Conservation (phyloP, 495 filamentous ascomycete genomes). For the Penicillium roqueforti region DNA sequence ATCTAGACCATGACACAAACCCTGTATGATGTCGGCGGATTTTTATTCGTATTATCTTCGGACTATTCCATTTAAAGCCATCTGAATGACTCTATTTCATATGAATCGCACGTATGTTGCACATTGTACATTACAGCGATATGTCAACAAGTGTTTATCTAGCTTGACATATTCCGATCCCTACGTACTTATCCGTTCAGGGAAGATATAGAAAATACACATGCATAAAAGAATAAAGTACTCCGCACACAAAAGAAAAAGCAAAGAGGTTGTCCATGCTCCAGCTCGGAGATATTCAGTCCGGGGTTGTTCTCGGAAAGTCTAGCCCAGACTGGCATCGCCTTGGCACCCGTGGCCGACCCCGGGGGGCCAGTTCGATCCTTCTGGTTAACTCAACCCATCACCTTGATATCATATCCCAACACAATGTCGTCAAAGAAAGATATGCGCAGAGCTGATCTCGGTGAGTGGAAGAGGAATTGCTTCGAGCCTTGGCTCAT, state of each 20-base stretch:
- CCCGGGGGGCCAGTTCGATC: constrained; percentile 9
- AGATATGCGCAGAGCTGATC: constrained; percentile 80
- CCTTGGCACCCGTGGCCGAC: constrained; percentile 17
- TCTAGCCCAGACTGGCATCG: constrained; percentile 11
- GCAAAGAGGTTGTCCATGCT: not conserved
- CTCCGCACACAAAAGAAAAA: no score
- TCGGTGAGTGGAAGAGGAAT: constrained; percentile 58
- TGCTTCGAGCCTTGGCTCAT: not conserved
- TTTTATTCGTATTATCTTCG: not conserved
- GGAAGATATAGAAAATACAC: not conserved
- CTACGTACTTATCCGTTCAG: not conserved
- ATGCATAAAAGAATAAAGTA: not conserved
- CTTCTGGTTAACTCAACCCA: constrained; percentile 9
- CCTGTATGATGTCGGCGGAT: not conserved
- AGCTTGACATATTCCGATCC: not conserved
- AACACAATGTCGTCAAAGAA: constrained; percentile 67
- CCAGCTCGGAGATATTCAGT: constrained; percentile 7
- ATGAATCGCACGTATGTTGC: not conserved
- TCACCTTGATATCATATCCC: constrained; percentile 1
- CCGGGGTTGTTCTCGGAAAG: constrained; percentile 9
- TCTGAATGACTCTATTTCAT: not conserved
- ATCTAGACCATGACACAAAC: not conserved
- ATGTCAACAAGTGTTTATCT: not conserved
- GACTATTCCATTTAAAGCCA: not conserved
- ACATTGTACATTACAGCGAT: not conserved